Percentiles rank a stretch among this genome's conserved stretches.
These are phyloP conservation scores for Dunaliella primolecta DNA, from an alignment of 139 green algal genomes.

Conservation along the genomic window DNA sequence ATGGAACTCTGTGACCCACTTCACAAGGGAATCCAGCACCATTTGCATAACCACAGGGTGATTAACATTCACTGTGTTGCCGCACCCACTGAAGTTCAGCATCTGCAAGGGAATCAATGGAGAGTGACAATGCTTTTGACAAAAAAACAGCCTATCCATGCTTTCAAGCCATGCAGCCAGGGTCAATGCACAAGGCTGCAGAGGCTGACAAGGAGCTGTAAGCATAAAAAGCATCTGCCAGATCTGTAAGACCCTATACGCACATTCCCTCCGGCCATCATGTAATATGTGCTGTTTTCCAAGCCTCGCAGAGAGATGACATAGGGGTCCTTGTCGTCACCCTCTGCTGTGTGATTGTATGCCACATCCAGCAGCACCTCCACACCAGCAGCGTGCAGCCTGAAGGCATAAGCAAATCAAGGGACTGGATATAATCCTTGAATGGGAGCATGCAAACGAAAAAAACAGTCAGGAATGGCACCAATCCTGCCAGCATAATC, in stretches of 20 bases:
- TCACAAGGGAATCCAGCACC: slow-evolving; percentile 79
- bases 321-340: slow-evolving; percentile 79
- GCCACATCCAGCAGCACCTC: slow-evolving; percentile 93
- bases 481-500: no score
- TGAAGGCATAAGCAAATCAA: slow-evolving; percentile 11
- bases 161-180: no score
- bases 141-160: no score
- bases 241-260: slow-evolving; percentile 41
- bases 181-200: no score
- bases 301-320: slow-evolving; percentile 70
- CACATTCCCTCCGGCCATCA: slow-evolving; percentile 33
- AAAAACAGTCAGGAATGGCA: no score
- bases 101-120: no score
- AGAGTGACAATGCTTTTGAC: neutral
- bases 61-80: slow-evolving; percentile 90
- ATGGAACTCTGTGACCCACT: slow-evolving; percentile 83
- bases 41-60: slow-evolving; percentile 66
- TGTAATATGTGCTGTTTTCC: slow-evolving; percentile 80
- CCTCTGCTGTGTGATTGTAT: slow-evolving; percentile 94
- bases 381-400: slow-evolving; percentile 74
- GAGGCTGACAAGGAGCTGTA: no score
- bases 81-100: slow-evolving; percentile 86
- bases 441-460: no score
- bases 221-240: no score
- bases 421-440: no score